Evolutionary conservation across 352 stramenopile species (phyloP), one percentile per base, ranked within the genome.

Genomic region (Lagenidium giganteum): DNA sequence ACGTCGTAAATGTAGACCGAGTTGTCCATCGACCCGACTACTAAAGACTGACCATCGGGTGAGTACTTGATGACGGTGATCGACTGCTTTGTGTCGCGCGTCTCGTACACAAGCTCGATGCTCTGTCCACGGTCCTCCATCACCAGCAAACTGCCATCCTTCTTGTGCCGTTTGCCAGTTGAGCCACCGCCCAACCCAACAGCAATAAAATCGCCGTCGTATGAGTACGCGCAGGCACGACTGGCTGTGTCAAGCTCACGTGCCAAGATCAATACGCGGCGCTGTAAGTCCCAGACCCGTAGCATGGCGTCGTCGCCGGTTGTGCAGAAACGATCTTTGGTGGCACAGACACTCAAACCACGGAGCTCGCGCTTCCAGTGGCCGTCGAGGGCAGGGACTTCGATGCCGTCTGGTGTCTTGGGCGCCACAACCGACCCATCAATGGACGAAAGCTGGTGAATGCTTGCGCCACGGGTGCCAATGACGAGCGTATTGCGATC

Each of bases 1-100:
- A 87, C 80, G 27, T 93, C 83, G 54, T 97, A 96, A 45, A 97
- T 80, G 55, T 97, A 97, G 26, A 97, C 70, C 14, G 61, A 66
- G 26, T 78, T 69, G 55, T 97, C 91, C 37, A 83, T 49, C 2
- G 87, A 85, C 1, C 80, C 84, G 25, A 96, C 81, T 6, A 91
- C 84, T 2, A 97, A 66, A 16, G 86, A 87, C 29, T 87, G 73
- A 12, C 84, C 83, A 49, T 96, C 87, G 13, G 71, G 74, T 12
- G 85, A 94, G 47, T 82, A 95, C 29, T 61, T 66, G 23, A 87
- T 66, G 16, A 73, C 64, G 1, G 67, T 83, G 27, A 96, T 67
- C 1, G 70, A 71, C 44, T 87, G 61, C 55, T 95, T 91, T 1
- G 68, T 80, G 54, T 96, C 86, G 11, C 74, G 65, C 2, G 82